A percentile compares a stretch with the other conserved stretches of the same genome.
phyloP scores from a whole-genome alignment of 2,329 filamentous ascomycete genomes.

The Talaromyces sp. region DNA sequence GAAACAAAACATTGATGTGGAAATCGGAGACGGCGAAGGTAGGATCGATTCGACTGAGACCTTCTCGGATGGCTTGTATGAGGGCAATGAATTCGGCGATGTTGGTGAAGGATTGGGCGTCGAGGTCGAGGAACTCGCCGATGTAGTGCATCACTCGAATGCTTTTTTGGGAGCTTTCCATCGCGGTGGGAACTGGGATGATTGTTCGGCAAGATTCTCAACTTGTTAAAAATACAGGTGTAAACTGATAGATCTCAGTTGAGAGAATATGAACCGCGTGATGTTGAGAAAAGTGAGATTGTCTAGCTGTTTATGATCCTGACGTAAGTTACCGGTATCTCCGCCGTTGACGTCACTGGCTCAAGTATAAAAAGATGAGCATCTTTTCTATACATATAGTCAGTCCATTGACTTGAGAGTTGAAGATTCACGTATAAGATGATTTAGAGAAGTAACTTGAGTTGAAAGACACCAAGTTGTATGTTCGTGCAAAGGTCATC shows the following conservation, averaged over 20 bases:
- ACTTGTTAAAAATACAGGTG: too few species aligned
- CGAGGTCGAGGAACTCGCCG: slow-evolving; percentile 26
- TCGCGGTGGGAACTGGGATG: too few species aligned
- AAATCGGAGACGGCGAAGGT: slow-evolving; percentile 22
- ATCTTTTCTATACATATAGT: too few species aligned
- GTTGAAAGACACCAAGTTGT: too few species aligned
- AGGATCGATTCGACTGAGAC: slow-evolving; percentile 24
- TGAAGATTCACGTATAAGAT: too few species aligned
- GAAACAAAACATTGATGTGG: slow-evolving; percentile 24
- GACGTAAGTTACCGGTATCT: neutral
- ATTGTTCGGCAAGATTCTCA: too few species aligned
- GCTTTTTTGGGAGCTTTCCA: slow-evolving; percentile 24
- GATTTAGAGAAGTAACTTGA: too few species aligned
- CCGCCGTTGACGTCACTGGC: slow-evolving; percentile 2
- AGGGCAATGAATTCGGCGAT: slow-evolving; percentile 25
- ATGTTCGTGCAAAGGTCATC: too few species aligned
- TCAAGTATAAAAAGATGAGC: neutral
- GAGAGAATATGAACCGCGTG: too few species aligned
- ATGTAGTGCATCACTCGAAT: slow-evolving; percentile 26
- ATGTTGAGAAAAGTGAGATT: too few species aligned
- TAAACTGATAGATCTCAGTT: neutral
- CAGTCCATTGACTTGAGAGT: too few species aligned
- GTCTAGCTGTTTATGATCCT: neutral
- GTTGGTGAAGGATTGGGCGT: slow-evolving; percentile 21
- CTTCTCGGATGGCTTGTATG: slow-evolving; percentile 26